These are phyloP conservation scores for Eucalyptus sp. DNA, from an alignment of 345 rosid species.

Conservation along the genomic window DNA sequence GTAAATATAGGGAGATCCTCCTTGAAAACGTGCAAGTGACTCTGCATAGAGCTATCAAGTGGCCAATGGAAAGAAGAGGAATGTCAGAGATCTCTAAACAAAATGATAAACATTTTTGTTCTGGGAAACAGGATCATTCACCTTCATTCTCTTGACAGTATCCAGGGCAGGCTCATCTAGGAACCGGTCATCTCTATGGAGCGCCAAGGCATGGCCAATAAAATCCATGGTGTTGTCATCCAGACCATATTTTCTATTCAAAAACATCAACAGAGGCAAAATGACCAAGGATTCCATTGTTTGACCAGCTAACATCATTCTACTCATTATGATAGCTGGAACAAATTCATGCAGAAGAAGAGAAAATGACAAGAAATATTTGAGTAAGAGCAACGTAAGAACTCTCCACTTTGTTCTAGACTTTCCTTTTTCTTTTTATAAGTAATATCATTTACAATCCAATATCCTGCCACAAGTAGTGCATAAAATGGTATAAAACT, in stretches of 20 bases:
- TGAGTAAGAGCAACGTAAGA: neutral
- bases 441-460: neutral
- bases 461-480: neutral
- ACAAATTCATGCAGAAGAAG: neutral
- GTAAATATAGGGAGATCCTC: conserved; percentile 90
- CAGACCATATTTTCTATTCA: conserved; percentile 78
- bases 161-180: conserved; percentile 81
- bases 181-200: conserved; percentile 75
- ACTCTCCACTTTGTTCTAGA: neutral
- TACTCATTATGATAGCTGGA: neutral
- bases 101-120: neutral
- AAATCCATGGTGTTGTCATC: conserved; percentile 83
- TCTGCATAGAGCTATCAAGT: conserved; percentile 63
- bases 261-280: neutral
- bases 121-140: neutral
- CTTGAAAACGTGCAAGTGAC: conserved; percentile 91
- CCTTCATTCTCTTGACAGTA: conserved; percentile 96
- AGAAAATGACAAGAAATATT: neutral
- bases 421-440: neutral
- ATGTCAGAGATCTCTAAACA: neutral
- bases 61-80: neutral
- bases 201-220: conserved; percentile 94
- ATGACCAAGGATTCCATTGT: neutral
- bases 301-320: neutral
- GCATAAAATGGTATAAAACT: neutral